Evolutionary conservation across 441 rosid species (phyloP), one percentile per base, ranked within the genome.

Genomic region (Eutrema salsugineum): DNA sequence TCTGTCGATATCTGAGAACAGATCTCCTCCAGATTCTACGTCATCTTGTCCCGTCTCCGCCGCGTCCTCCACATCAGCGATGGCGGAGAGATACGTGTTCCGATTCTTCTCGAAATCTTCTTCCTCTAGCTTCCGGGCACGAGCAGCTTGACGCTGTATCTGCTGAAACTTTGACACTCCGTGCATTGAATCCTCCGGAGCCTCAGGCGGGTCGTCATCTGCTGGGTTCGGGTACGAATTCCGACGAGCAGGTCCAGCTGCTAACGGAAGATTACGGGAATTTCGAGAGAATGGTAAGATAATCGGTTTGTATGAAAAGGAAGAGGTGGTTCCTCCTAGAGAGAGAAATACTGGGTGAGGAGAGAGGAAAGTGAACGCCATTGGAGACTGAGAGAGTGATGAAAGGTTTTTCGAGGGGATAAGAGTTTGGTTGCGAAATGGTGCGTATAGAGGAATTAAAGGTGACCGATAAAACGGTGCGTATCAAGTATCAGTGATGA

Each of bases 151-250:
- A 71, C 86, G 84, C 35, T 87, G 83, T 14, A 94, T 85, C 83
- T 90, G 97, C 66, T 80, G 81, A 68, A 90, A 92, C 65, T 84
- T 92, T 15, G 88, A 84, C 0, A 91, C 83, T 6, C 97, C 99
- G 66, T 94, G 97, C 63, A 83, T 83, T 22, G 97, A 61, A 46
- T 90, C 99, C 44, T 91, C 97, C 0, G 93, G 82, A 1, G 94
- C 97, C 71, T 90, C 99, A 0, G 97, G 97, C 0, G 97, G 99
- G 76, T 94, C 99, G 58, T 88, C 89, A 56, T 81, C 91, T 2
- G 96, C 73, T 0, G 97, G 85, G 59, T 72, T 81, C 5, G 98
- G 96, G 68, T 85, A 82, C 11, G 81, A 87, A 55, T 78, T 86
- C 27, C 76, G 76, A 0, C 89, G 88, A 73, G 67, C 77, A 1